Evolutionary conservation across 495 filamentous ascomycete species (phyloP), one percentile per base, ranked within the genome.

Genomic region (Penicillium herquei): DNA sequence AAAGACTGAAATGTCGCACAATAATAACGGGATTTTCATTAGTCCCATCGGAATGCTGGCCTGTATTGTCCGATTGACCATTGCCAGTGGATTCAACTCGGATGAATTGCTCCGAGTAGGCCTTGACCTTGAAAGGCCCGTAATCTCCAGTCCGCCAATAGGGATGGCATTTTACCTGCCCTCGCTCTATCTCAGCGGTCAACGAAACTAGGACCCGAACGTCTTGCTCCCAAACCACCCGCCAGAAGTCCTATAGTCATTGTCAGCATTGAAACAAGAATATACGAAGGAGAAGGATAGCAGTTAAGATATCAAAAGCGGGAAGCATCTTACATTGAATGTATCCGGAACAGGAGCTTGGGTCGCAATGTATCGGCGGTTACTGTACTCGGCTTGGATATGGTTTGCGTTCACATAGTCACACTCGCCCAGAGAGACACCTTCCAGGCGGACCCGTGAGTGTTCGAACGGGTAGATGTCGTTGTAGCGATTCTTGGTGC

Each of bases 381-480:
- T 83, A 60, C 88, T 92, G 61, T 86, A 78, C 50, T 82, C 80
- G 8, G 91, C 80, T 65, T 88, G 85, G 52, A 98, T 73, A 55
- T 95, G 83, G 70, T 88, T 98, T 9, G 91, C 94, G 69, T 98
- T 98, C 69, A 98, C 86, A 68, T 98, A 98, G 69, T 98, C 94
- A 72, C 93, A 96, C 35, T 73, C 81, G 2, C 88, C 89, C n/a
- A 80, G 73, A 0, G 81, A 76, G 34, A 87, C 80, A 42, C 83
- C 85, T 55, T 88, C 79, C 14, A 98, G 77, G 52, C 81, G 89
- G 41, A 98, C 94, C 47, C 94, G 77, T 6, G 92, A 84, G 70
- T 98, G 94, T 66, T 98, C 94, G 64, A 95, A 98, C 6, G 94
- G 94, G 72, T 95, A 89, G 39, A 98, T 98, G 62, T 96, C 94